Percentiles rank a stretch among this genome's conserved stretches.
phyloP scores from a whole-genome alignment of 768 basidiomycete species.

The Pisolithus tinctorius region DNA sequence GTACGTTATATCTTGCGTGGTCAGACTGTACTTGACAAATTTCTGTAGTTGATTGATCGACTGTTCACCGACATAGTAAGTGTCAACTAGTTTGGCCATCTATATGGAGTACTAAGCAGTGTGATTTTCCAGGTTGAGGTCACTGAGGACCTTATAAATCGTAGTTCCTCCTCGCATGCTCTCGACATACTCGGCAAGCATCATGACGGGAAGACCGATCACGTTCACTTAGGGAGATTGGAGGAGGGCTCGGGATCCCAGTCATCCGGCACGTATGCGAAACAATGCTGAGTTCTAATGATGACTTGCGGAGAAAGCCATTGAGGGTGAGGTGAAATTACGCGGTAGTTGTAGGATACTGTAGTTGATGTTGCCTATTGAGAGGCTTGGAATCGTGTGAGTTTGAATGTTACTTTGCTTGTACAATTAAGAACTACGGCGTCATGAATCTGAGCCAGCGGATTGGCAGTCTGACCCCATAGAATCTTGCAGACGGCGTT shows the following conservation, averaged over 20 bases:
- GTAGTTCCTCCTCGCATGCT: conserved; percentile 43
- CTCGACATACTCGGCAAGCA: conserved; percentile 37
- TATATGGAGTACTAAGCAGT: conserved; percentile 1
- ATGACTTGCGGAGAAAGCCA: background rate
- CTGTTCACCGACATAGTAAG: conserved; percentile 65
- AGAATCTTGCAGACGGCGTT: no score
- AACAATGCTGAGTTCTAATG: conserved; percentile 47
- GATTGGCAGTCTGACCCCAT: no score
- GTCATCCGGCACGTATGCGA: conserved; percentile 60
- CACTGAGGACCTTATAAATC: conserved; percentile 48
- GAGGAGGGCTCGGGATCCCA: conserved; percentile 41
- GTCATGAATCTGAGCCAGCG: no score
- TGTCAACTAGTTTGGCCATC: conserved; percentile 3
- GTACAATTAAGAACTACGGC: no score
- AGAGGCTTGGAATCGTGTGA: no score
- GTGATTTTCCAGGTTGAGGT: conserved; percentile 44
- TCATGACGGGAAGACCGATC: conserved; percentile 22
- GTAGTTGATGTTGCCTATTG: no score
- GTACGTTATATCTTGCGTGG: conserved; percentile 27
- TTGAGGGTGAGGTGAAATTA: no score
- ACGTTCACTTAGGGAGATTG: conserved; percentile 33
- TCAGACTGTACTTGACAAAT: conserved; percentile 21
- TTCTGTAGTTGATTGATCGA: conserved; percentile 48
- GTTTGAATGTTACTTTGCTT: no score
- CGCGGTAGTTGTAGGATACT: no score